Percentiles rank a stretch among this genome's conserved stretches.
Evolutionary conservation across 306 rosid genomes (phyloP).

Genomic region (Gastrolobium bilobum): DNA sequence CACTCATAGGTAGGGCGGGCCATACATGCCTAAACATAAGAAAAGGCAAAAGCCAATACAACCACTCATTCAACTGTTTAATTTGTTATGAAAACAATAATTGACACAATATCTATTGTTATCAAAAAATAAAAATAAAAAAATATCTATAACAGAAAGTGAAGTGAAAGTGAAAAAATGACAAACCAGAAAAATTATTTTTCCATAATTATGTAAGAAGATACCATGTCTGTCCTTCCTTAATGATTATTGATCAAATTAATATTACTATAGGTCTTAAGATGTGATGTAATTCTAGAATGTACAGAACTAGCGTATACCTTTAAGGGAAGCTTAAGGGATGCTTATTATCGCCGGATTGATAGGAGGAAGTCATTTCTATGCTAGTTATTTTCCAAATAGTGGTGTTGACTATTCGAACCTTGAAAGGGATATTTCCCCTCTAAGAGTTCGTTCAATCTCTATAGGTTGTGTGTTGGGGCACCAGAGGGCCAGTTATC

Average conservation of each 20-base stretch:
- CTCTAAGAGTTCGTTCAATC: conserved; percentile 19
- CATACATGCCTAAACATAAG: background rate
- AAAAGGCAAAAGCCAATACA: background rate
- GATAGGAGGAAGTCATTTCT: conserved; percentile 50
- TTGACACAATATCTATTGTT: background rate
- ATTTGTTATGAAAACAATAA: conserved; percentile 2
- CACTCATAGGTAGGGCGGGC: conserved; percentile 32
- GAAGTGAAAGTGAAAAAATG: conserved; percentile 16
- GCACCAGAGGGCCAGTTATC: conserved; percentile 40
- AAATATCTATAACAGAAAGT: background rate
- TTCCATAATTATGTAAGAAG: conserved; percentile 26
- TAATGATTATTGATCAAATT: conserved; percentile 32
- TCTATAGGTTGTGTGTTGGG: background rate
- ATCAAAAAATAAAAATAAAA: too few relatives aligned
- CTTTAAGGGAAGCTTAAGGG: conserved; percentile 26
- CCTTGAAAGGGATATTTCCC: conserved; percentile 49
- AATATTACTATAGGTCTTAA: background rate
- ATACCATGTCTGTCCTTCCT: conserved; percentile 25
- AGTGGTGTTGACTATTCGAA: conserved; percentile 44
- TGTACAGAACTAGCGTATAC: conserved; percentile 8
- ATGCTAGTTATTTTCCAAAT: conserved; percentile 32
- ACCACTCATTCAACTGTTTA: background rate
- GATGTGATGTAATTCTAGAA: conserved; percentile 5
- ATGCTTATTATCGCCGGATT: conserved; percentile 54
- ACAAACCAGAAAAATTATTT: background rate